Conservation (phyloP, 2,329 filamentous ascomycete genomes). For the Epichloe amarillans region DNA sequence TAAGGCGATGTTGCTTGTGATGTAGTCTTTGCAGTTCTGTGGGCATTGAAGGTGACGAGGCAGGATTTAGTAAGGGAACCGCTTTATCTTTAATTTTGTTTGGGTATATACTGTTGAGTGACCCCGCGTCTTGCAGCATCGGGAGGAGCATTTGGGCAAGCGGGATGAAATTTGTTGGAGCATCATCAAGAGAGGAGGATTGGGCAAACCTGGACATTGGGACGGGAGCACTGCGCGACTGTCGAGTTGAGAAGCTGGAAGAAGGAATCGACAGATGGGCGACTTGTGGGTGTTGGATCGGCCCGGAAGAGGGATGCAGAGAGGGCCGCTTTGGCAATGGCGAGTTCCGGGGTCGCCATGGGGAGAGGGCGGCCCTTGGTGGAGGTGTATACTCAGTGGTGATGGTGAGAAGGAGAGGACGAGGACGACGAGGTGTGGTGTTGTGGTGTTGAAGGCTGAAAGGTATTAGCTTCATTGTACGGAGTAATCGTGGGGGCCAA, state of each 20-base stretch:
- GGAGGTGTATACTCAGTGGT: not conserved
- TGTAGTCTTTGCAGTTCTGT: conserved; percentile 81
- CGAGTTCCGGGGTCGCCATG: conserved; percentile 58
- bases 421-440: not conserved
- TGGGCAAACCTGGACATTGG: conserved; percentile 77
- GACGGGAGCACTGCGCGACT: conserved; percentile 58
- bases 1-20: conserved; percentile 55
- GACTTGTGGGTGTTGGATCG: conserved; percentile 56
- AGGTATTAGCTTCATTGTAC: not conserved
- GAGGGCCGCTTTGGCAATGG: conserved; percentile 69
- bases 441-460: not conserved
- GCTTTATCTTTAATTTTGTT: not conserved
- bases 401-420: not conserved
- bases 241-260: conserved; percentile 51
- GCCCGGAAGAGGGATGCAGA: conserved; percentile 59
- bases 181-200: not conserved
- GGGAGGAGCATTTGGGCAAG: not conserved
- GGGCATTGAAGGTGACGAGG: conserved; percentile 3
- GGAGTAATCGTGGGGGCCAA: not conserved
- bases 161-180: not conserved
- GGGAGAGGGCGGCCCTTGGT: conserved; percentile 2
- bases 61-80: conserved; percentile 8
- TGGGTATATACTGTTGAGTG: not conserved
- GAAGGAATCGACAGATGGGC: conserved; percentile 57
- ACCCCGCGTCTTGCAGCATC: not conserved